Base-by-base conservation (phyloP, 805 yeast species). In the Hyphopichia homilentoma region DNA sequence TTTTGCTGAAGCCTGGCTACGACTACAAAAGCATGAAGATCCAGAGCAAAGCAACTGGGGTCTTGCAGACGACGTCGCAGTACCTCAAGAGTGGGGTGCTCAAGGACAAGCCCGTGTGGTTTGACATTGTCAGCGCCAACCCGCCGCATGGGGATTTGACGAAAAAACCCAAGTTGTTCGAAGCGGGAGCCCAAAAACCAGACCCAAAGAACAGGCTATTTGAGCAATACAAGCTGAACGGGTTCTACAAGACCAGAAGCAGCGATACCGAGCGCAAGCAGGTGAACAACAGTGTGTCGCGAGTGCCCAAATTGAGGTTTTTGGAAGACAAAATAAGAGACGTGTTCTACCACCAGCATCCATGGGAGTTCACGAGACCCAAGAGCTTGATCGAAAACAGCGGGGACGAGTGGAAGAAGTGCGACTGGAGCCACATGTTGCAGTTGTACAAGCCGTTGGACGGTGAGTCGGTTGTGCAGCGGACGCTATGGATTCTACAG, bases 301-400 rank as follows among this genome's bases (percentile, higher is more conserved):
- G 68, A 42, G 70, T 82, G 7, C 75, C 76, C 25, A 69, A 71
- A 41, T 61, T 84, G 49, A 57, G 56, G 35, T 81, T 73, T 44
- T 56, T 77, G 33, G 93, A 90, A 58, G 98, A 93, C 59, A 78
- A 81, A 47, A 61, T 93, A 45, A 77, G 98, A 64, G 70, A 75
- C 29, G 67, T 84, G 16, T 93, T 93, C 52, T 90, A 81, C 59
- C 78, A 79, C 38, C 96, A 89, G 54, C 98, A 93, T 60, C 98
- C 98, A 5, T 93, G 98, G 98, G 98, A 93, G 61, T 67, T 89
- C 33, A 86, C 97, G 2, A 75, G 95, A 45, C 96, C 97, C 9
- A 85, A 84, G 54, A 70, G 77, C 18, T 61, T 93, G 44, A 71
- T 88, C 28, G 98, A 93, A 57, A 84, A 79, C 48, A 69, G 71